phyloP scores from a whole-genome alignment of 2,329 filamentous ascomycete species.

The Phaeosphaeria sp. region DNA sequence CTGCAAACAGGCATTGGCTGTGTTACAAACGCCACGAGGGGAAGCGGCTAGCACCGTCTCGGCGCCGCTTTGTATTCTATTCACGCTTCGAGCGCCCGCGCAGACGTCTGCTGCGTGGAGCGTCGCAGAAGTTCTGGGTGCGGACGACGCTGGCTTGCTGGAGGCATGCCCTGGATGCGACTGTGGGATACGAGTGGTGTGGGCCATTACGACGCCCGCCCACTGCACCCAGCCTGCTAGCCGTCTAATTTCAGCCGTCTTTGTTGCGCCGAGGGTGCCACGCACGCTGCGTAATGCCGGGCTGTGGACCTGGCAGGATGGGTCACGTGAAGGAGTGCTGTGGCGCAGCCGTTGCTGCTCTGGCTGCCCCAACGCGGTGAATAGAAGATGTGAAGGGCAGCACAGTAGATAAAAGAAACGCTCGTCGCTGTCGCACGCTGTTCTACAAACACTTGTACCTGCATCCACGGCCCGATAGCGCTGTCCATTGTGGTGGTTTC shows the following conservation, averaged over 20 bases:
- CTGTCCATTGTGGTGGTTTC: constrained; percentile 2
- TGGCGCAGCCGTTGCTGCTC: constrained; percentile 10
- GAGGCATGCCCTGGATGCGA: not conserved
- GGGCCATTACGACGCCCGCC: constrained; percentile 21
- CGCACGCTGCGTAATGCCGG: not conserved
- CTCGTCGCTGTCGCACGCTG: not conserved
- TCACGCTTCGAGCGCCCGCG: constrained; percentile 5
- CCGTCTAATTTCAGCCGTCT: constrained; percentile 19
- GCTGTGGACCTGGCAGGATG: not conserved
- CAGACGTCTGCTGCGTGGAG: constrained; percentile 11
- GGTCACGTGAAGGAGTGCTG: constrained; percentile 14
- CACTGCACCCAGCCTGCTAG: constrained; percentile 8
- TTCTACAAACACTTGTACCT: not conserved
- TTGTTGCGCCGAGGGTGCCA: constrained; percentile 4
- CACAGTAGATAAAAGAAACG: not conserved
- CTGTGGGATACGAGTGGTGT: constrained; percentile 10
- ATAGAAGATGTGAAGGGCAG: not conserved
- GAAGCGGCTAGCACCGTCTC: constrained; percentile 16
- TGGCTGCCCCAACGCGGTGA: not conserved
- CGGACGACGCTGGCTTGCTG: constrained; percentile 7
- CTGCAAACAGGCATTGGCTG: constrained; percentile 16
- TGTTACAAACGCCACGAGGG: constrained; percentile 14
- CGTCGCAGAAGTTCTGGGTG: constrained; percentile 15
- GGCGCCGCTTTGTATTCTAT: constrained; percentile 7
- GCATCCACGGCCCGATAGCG: not conserved